Evolutionary conservation across 2,329 filamentous ascomycete species (phyloP).

Genomic region (Alternaria sp.): DNA sequence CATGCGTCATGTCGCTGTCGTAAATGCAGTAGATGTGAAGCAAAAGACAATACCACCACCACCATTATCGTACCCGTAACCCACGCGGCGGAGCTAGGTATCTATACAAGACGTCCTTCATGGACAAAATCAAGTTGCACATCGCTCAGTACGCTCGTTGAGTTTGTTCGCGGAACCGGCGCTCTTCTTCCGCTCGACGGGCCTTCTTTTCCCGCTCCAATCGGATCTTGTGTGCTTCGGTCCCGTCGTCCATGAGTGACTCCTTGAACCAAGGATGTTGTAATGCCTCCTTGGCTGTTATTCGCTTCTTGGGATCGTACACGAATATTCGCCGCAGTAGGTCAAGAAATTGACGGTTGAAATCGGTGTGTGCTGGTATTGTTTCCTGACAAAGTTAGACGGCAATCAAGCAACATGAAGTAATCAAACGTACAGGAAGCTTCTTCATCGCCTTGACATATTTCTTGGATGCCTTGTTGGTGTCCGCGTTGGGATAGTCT

Average conservation of each 20-base stretch:
- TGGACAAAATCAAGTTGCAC: slow-evolving; percentile 9
- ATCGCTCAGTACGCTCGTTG: slow-evolving; percentile 32
- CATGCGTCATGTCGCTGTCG: slow-evolving; percentile 50
- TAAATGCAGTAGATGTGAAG: slow-evolving; percentile 51
- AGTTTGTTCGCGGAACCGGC: slow-evolving; percentile 36
- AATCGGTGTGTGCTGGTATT: slow-evolving; percentile 66
- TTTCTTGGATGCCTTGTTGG: slow-evolving; percentile 69
- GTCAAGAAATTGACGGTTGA: slow-evolving; percentile 70
- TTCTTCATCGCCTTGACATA: slow-evolving; percentile 75
- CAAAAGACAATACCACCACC: slow-evolving; percentile 26
- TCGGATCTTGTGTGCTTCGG: slow-evolving; percentile 68
- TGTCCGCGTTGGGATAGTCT: slow-evolving; percentile 70
- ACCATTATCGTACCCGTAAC: slow-evolving; percentile 11
- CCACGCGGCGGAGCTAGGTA: slow-evolving; percentile 16
- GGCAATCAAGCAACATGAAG: neutral
- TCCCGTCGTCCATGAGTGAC: slow-evolving; percentile 70
- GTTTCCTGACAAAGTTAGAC: slow-evolving; percentile 60
- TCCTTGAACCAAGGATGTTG: slow-evolving; percentile 74
- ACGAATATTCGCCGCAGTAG: slow-evolving; percentile 70
- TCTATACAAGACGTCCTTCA: slow-evolving; percentile 23
- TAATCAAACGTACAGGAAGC: slow-evolving; percentile 58
- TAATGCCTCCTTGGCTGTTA: slow-evolving; percentile 70
- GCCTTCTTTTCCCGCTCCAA: slow-evolving; percentile 53
- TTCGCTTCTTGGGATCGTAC: slow-evolving; percentile 71
- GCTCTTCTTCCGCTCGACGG: slow-evolving; percentile 43